Evolutionary conservation across 2,329 filamentous ascomycete genomes (phyloP), one percentile per base, ranked within the genome.

Genomic region (Dryadomyces quercus-mongolicae): DNA sequence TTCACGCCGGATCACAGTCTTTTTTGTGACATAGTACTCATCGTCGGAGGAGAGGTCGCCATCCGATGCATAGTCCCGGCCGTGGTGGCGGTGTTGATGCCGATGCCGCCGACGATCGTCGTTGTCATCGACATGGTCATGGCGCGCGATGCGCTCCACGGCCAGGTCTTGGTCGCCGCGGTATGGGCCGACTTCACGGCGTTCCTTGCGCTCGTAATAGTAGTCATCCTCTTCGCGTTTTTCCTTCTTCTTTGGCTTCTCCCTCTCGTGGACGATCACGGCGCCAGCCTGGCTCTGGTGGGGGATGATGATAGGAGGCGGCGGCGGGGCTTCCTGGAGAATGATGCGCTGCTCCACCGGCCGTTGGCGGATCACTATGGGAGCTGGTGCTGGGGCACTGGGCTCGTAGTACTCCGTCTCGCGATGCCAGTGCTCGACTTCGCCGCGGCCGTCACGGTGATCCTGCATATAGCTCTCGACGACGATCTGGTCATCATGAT

Each of bases 401-500:
- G 74, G 74, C 47, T 74, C 69, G 61, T 77, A 84, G 64, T 82
- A 84, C 60, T 84, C 81, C 2, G 78, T 80, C 63, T 84, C 80
- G 64, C 76, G 77, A 61, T 76, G 76, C 62, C 80, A 81, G 62
- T 73, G 74, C 63, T 84, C 80, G 45, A 82, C 62, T 18, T 82
- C 76, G 54, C 70, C 71, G 47, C 71, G 71, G 25, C 76, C 74
- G 47, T 76, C 74, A 31, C 71, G 66, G 49, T 71, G 72, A 59
- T 79, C 75, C 54, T 79, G 70, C 16, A 70, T 70, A 52, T 75
- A 75, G 60, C 75, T 76, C 60, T 82, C 77, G 57, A 81, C 66
- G 53, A 75, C 73, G 40, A 81, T 60, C 13, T 58, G 52, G 53
- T 59, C 59, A 22, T 82, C 78, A 52, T 74, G 73, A 25, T 76